Percentiles rank a stretch among this genome's conserved stretches.
Evolutionary conservation across 371 early-diverging fungal species (phyloP).

Genomic region (Nematocida ausubeli): DNA sequence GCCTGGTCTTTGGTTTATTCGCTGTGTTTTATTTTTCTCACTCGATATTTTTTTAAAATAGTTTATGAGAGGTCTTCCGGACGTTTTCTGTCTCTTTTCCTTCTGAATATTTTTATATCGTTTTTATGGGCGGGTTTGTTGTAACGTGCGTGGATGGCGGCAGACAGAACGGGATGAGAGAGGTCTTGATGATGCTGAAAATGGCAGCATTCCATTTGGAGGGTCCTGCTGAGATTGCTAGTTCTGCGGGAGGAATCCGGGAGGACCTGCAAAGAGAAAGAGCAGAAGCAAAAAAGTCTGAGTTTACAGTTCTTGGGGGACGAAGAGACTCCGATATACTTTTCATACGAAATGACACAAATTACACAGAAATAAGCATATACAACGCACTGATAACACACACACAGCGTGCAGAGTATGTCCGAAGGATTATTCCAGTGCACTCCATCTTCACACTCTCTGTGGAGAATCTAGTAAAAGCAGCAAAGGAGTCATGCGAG

Average conservation of each 20-base stretch:
- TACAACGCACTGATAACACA: slow-evolving; percentile 27
- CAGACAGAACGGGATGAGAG: not conserved
- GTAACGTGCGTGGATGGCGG: slow-evolving; percentile 51
- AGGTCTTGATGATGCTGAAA: slow-evolving; percentile 10
- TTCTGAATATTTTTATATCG: slow-evolving; percentile 19
- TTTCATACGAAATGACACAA: slow-evolving; percentile 26
- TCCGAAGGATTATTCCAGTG: slow-evolving; percentile 46
- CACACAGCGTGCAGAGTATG: slow-evolving; percentile 23
- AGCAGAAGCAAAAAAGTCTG: slow-evolving; percentile 4
- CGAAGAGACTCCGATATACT: slow-evolving; percentile 35
- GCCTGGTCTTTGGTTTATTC: no score
- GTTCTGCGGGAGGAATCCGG: not conserved
- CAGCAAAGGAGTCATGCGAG: slow-evolving; percentile 4
- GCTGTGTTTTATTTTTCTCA: no score
- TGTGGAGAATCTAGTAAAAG: slow-evolving; percentile 1
- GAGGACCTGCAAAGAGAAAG: slow-evolving; percentile 22
- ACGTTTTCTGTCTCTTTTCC: no score
- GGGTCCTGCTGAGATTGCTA: not conserved
- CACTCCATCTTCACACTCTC: slow-evolving; percentile 25
- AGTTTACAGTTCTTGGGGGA: slow-evolving; percentile 38
- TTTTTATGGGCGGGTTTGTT: slow-evolving; percentile 48
- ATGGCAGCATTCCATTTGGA: slow-evolving; percentile 8
- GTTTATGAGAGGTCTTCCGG: no score
- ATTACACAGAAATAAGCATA: slow-evolving; percentile 32
- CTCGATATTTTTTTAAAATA: no score